Conservation (phyloP, 768 basidiomycete genomes). For the Daedaleopsis nitida region DNA sequence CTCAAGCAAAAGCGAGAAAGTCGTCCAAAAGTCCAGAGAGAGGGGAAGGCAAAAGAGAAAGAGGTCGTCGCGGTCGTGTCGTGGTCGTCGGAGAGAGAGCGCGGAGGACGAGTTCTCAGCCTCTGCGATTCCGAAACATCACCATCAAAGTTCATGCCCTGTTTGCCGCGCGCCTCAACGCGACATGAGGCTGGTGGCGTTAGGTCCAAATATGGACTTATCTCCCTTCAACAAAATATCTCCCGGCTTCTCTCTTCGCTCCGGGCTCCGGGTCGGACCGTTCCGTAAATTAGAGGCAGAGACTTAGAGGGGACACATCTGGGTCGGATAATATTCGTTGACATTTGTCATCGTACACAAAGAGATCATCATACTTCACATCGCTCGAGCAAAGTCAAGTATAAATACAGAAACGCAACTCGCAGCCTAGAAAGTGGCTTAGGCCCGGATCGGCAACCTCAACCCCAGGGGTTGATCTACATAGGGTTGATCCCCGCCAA, state of each 20-base stretch:
- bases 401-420: too few species aligned
- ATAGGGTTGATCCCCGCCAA: too few species aligned
- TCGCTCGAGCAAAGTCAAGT: too few species aligned
- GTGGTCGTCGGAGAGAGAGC: conserved; percentile 22
- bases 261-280: too few species aligned
- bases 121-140: conserved; percentile 23
- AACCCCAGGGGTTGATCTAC: too few species aligned
- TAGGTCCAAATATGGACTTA: neutral
- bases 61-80: conserved; percentile 23
- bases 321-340: too few species aligned
- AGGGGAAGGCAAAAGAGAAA: neutral
- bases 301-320: too few species aligned
- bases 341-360: neutral
- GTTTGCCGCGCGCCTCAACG: conserved; percentile 21
- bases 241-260: too few species aligned
- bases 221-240: neutral
- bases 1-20: conserved; percentile 5
- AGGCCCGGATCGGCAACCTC: too few species aligned
- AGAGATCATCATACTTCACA: too few species aligned
- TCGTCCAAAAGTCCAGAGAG: neutral
- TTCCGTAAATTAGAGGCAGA: too few species aligned
- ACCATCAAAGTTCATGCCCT: conserved; percentile 20
- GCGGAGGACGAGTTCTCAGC: conserved; percentile 12
- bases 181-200: conserved; percentile 2
- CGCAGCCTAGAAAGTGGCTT: too few species aligned